Base-by-base conservation (phyloP, 2,329 filamentous ascomycete genomes). In the Microdochium nivale region DNA sequence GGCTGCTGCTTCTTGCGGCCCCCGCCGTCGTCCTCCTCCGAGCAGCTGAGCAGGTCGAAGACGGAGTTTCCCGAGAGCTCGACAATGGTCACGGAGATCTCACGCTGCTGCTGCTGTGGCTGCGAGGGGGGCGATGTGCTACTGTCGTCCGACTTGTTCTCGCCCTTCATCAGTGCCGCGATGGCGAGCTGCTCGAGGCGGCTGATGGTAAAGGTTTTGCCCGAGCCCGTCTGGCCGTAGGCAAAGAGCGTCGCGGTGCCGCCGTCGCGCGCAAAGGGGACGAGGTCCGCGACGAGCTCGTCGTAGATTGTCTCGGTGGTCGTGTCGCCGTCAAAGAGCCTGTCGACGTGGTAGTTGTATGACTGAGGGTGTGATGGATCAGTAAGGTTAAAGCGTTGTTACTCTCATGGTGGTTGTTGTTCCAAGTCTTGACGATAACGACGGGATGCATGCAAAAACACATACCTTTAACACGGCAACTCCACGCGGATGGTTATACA, bases 51-150 rank as follows among this genome's bases (percentile, higher is more conserved):
- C 16, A 99, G 72, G 66, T 99, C 94, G 65, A 96, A 90, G 56
- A 99, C 78, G 55, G 95, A 92, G 66, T 99, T 94, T 5, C 99
- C 94, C 65, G 99, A 94, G 13, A 97, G 84, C 63, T 99, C 99
- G 52, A 85, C 91, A 7, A 94, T 94, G 65, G 95, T 88, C 83
- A 99, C 96, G 0, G 79, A 97, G 92, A 58, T 88, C 82, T 7
- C 95, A 94, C 3, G 94, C 91, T 8, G 87, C 82, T 1, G 94
- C 92, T 53, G 99, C 99, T 86, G 99, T 96, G 5, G 27, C 27
- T 30, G 27, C 27, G 58, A n/a, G n/a, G n/a, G n/a, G n/a, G n/a
- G n/a, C n/a, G n/a, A n/a, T n/a, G 94, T 94, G 35, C 30, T 33
- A 1, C 62, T 65, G 3, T 58, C 53, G 0, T 64, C 55, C 1